These are phyloP conservation scores for Aureobasidium sp. DNA, from an alignment of 2,329 filamentous ascomycete species.

Conservation along the genomic window DNA sequence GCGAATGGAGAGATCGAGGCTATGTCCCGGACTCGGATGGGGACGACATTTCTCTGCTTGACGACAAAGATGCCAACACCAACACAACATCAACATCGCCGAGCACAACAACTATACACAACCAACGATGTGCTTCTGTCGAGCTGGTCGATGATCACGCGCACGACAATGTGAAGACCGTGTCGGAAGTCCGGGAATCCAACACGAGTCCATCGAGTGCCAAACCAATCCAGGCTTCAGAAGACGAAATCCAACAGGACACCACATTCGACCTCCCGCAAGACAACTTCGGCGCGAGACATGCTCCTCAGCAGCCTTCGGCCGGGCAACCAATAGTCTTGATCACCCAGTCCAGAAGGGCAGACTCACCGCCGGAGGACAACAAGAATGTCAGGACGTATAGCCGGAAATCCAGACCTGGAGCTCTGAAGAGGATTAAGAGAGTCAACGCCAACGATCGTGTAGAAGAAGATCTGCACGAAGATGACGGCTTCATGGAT, in stretches of 20 bases:
- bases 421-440: not conserved
- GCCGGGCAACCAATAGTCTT: conserved; percentile 3
- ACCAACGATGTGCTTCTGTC: not conserved
- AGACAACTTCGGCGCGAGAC: not conserved
- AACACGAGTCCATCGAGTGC: not conserved
- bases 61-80: not conserved
- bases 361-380: not conserved
- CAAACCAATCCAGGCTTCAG: not conserved
- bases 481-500: conserved; percentile 3
- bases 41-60: conserved; percentile 25
- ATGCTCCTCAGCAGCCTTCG: not conserved
- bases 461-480: not conserved
- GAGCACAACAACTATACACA: not conserved
- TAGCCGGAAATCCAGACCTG: not conserved
- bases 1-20: conserved; percentile 39
- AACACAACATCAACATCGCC: not conserved
- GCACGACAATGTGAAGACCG: not conserved
- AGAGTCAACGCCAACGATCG: not conserved
- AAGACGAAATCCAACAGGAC: not conserved
- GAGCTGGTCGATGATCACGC: not conserved
- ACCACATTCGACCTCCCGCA: not conserved
- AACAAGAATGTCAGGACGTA: conserved; percentile 1
- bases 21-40: conserved; percentile 45
- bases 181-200: not conserved
- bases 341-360: not conserved